phyloP scores from a whole-genome alignment of 2,329 filamentous ascomycete species.

The Gnomoniopsis smithogilvyi region DNA sequence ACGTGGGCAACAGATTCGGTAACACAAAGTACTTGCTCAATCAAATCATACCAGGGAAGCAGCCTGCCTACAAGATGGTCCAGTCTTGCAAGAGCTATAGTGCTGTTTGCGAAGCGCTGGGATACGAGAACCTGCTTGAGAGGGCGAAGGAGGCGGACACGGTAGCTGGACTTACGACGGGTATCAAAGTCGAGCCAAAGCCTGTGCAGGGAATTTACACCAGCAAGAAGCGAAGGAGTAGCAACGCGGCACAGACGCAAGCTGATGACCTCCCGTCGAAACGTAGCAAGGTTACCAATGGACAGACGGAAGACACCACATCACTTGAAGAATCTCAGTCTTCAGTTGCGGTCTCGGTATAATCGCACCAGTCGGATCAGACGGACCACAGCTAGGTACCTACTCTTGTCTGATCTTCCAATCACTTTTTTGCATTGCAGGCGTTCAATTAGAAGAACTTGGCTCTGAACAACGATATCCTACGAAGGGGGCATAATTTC shows the following conservation, averaged over 20 bases:
- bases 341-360: slow-evolving; percentile 13
- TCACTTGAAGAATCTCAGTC: slow-evolving; percentile 3
- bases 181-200: slow-evolving; percentile 30
- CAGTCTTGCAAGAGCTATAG: slow-evolving; percentile 67
- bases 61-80: slow-evolving; percentile 58
- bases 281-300: neutral
- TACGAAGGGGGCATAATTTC: neutral
- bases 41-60: slow-evolving; percentile 82
- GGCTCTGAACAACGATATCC: slow-evolving; percentile 18
- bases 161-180: slow-evolving; percentile 56
- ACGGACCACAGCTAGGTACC: neutral
- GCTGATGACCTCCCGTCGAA: slow-evolving; percentile 2
- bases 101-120: slow-evolving; percentile 64
- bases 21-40: slow-evolving; percentile 92
- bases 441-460: slow-evolving; percentile 1
- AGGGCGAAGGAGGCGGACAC: slow-evolving; percentile 65
- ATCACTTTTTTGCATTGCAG: slow-evolving; percentile 2
- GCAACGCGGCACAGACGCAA: neutral
- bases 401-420: neutral
- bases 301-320: neutral
- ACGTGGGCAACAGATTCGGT: slow-evolving; percentile 79
- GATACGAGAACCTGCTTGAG: slow-evolving; percentile 59
- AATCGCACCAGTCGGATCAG: neutral
- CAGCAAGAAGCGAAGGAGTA: slow-evolving; percentile 1
- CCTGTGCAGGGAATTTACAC: neutral